Base-by-base conservation (phyloP, 1,284 basidiomycete genomes). In the Rhodotorula sp. region DNA sequence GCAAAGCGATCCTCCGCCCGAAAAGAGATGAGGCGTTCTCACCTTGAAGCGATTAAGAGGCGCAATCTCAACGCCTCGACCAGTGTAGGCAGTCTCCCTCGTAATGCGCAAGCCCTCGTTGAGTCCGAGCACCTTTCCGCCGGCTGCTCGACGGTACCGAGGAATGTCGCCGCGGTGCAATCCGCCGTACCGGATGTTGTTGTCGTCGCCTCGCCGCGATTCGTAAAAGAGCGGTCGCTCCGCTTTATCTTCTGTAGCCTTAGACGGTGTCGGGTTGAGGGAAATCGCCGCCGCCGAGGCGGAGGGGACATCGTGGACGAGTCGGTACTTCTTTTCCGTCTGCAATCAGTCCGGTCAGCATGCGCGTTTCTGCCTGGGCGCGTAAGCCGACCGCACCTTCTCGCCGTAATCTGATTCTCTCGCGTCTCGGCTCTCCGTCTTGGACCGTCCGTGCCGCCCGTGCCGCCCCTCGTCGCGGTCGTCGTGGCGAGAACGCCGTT, bases 181-280 rank as follows among this genome's bases (percentile, higher is more conserved):
- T 3, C 87, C 83, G n/a, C 90, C 91, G 78, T 90, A 91, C 51
- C 85, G 85, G 43, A 90, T 80, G 77, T 90, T 92, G 70, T 88
- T 81, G 59, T 82, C 77, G 79, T 92, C 91, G 0, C 90, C 90
- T 75, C 86, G 87, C 62, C 86, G 83, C 79, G 92, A 90, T 8
- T 86, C 86, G 78, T 86, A 90, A 82, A 87, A 90, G 71, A 70
- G 57, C 2, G 68, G 65, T n/a, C 66, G 70, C 20, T 68, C 72
- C n/a, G 29, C 14, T 6, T 46, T 3, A 3, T 26, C 1, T 4
- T 6, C 26, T 3, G 31, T 14, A 23, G 23, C 15, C 5, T 14
- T 23, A 23, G 26, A 26, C 26, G n/a, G 12, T 8, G 6, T 14
- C 2, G 52, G n/a, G 10, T 18, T 26, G 20, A 48, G n/a, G 20